Base-by-base conservation (phyloP, 1,139 yeast species). In the Lodderomyces theae region DNA sequence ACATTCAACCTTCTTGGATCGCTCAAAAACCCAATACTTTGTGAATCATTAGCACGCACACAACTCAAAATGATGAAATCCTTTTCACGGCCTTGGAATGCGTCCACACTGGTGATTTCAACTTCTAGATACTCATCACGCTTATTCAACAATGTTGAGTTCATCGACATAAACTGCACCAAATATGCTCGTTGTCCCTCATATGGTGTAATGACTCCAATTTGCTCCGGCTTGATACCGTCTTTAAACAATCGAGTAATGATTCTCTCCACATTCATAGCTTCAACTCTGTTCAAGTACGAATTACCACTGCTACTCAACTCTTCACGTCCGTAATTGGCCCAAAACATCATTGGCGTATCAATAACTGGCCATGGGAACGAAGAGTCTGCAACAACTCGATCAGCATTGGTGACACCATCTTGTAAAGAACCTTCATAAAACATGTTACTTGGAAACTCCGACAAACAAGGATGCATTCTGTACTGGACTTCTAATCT, bases 11-110 rank as follows among this genome's bases (percentile, higher is more conserved):
- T 82, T 55, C 97, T 75, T 16, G 95, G 92, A 56, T 90, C 97
- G 48, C 83, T 79, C 56, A 90, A 74, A 62, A 90, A 89, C 28
- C 97, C 97, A 61, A 90, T 87, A 8, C 74, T 77, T 52, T 84
- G 88, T 39, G 74, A 77, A 43, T 87, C 94, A 57, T 89, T 89
- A 32, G 96, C 92, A 57, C 97, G 78, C 35, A 89, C 97, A 72
- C 97, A 89, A 23, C 95, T 84, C 43, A 90, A 63, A 41, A 90
- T 86, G 46, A 90, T 87, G 54, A 79, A 88, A 57, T 90, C 96
- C 62, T 90, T 90, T 61, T 90, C 97, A 50, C 97, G 79, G 37
- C 97, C 97, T 65, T 90, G 97, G 74, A 90, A 90, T 1, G 96
- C 95, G 65, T 90, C 97, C 28, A 90, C 96, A 35, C 95, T 84